Conservation (phyloP, 331 rosid genomes). For the Acacia pycnantha region DNA sequence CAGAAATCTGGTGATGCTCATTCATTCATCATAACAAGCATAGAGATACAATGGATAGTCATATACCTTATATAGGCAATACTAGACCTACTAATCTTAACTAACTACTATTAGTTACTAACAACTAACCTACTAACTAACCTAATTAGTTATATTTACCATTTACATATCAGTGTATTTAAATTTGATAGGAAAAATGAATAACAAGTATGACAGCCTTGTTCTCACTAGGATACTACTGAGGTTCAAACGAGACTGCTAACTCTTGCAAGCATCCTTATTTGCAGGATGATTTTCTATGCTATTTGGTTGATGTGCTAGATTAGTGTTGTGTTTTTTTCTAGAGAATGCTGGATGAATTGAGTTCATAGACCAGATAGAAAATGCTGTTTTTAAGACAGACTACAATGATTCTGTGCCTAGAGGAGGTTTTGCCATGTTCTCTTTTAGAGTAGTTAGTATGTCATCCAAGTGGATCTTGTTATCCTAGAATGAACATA, state of each 20-base stretch:
- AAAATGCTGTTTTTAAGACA: not conserved
- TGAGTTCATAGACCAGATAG: not conserved
- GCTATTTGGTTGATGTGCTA: not conserved
- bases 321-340: not conserved
- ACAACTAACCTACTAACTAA: too few relatives aligned
- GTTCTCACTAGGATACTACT: not conserved
- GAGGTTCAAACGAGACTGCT: not conserved
- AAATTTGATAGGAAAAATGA: not conserved
- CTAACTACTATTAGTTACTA: too few relatives aligned
- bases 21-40: too few relatives aligned
- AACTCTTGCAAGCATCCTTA: not conserved
- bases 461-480: not conserved
- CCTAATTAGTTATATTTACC: too few relatives aligned
- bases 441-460: not conserved
- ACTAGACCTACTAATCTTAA: too few relatives aligned
- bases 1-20: too few relatives aligned
- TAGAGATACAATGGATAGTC: too few relatives aligned
- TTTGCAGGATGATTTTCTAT: not conserved
- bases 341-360: not conserved
- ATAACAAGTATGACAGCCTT: not conserved
- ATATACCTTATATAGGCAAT: too few relatives aligned
- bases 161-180: too few relatives aligned
- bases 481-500: too few relatives aligned
- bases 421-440: not conserved
- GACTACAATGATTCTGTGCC: not conserved